Evolutionary conservation across 441 rosid genomes (phyloP), one percentile per base, ranked within the genome.

Genomic region (Adansonia grandidieri): DNA sequence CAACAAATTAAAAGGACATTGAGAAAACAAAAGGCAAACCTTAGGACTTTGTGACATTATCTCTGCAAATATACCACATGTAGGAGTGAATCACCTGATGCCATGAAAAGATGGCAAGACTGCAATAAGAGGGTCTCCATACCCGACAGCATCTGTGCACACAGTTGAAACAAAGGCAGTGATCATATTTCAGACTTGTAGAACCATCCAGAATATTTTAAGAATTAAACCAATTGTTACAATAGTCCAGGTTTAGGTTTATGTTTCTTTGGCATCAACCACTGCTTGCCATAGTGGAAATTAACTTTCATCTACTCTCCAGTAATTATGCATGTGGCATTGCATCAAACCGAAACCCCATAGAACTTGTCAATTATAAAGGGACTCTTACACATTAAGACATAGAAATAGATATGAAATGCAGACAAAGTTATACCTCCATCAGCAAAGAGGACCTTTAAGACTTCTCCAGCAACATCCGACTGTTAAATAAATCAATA

Each of bases 71-170:
- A 75, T 73, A 78, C 79, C 60, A 47, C 71, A 58, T 28, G 71
- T 9, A 47, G 58, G 54, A 47, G 75, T 74, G 70, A 50, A 81
- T 88, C 86, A 88, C 79, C 81, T 28, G 86, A 92, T 93, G 73
- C 83, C 89, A 50, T 84, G 95, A 75, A 95, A 93, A n/a, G 98
- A 92, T 68, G 98, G 96, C 84, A 95, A 78, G 79, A 95, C 90
- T 3, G 99, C 99, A 5, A 95, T 84, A 2, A 95, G 88, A 61
- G 98, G 96, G 77, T 93, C 97, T 71, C 97, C 98, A 44, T 86
- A 95, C 17, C 98, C 98, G 78, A 93, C 91, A 2, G 90, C 85
- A 48, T 91, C 99, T 95, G 95, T 65, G 65, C 9, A 28, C 32
- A 61, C 63, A 74, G 37, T 57, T 5, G 28, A 77, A 56, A 68